Evolutionary conservation across 805 yeast species (phyloP), one percentile per base, ranked within the genome.

Genomic region (Candida sonorensis): DNA sequence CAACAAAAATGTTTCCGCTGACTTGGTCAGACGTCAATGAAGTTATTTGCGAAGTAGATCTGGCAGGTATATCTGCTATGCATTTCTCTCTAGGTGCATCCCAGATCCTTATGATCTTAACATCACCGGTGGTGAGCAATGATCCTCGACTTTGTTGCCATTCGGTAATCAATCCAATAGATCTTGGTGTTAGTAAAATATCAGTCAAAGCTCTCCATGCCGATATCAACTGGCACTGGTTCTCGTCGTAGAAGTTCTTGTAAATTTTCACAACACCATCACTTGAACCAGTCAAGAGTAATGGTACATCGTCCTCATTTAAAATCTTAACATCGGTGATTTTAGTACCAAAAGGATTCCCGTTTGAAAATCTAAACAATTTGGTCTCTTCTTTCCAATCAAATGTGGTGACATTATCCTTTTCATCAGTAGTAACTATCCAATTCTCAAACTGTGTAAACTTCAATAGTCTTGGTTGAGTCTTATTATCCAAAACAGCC

Each of bases 81-180:
- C 95, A 81, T 31, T 81, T 66, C 51, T 92, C 98, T 22, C 96
- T 66, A 10, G 95, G 92, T 0, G 97, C 97, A 59, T 92, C 97
- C 98, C 98, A 92, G 2, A 88, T 67, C 36, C 95, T 66, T 34
- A 92, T 85, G 16, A 87, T 78, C 47, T 88, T 84, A 7, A 85
- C 95, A 62, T 92, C 97, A 28, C 98, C 98, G 25, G 95, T 87
- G 1, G 84, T 95, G 33, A 90, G 62, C 23, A 92, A 62, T 1
- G 95, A 75, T 0, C 98, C 98, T 38, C 96, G 66, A 27, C 92
- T 81, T 51, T 92, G 98, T 55, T 90, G 97, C 98, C 98, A 92
- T 45, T 92, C 97, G 9, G 88, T 76, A 13, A 86, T 70, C 32
- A 90, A 62, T 4, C 96, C 96, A 11, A 85, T 75, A 17, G 87